Conservation (phyloP, 768 basidiomycete species). For the Collybia mongolica region DNA sequence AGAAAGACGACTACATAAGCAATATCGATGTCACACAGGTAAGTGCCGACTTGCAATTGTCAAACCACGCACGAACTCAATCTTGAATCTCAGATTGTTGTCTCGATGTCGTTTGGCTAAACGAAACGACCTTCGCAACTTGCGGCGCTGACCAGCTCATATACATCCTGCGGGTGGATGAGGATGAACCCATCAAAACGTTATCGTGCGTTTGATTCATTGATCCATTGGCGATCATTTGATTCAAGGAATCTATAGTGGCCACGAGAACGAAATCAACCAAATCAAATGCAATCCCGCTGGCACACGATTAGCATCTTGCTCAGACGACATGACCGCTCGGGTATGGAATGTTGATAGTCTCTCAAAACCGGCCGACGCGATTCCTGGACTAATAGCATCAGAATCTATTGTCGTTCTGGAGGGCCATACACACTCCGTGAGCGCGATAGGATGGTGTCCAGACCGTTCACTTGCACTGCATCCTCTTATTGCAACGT, state of each 20-base stretch:
- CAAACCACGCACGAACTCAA: slow-evolving; percentile 1
- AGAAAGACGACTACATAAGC: slow-evolving; percentile 56
- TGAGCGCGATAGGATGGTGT: slow-evolving; percentile 73
- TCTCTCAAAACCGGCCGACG: slow-evolving; percentile 32
- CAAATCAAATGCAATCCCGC: slow-evolving; percentile 69
- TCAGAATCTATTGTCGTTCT: slow-evolving; percentile 43
- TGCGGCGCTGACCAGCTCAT: slow-evolving; percentile 70
- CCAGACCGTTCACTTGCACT: slow-evolving; percentile 44
- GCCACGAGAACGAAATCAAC: slow-evolving; percentile 77
- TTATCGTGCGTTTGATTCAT: slow-evolving; percentile 46
- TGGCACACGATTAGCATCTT: slow-evolving; percentile 71
- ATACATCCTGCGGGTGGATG: slow-evolving; percentile 57
- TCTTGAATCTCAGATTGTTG: slow-evolving; percentile 55
- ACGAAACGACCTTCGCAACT: slow-evolving; percentile 67
- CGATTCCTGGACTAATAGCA: slow-evolving; percentile 39
- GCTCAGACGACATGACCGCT: slow-evolving; percentile 79
- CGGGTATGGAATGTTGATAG: slow-evolving; percentile 72
- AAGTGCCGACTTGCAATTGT: slow-evolving; percentile 13
- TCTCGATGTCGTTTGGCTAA: slow-evolving; percentile 79
- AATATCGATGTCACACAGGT: slow-evolving; percentile 71
- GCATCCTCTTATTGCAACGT: slow-evolving; percentile 74
- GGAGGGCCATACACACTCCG: slow-evolving; percentile 62
- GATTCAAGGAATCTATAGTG: slow-evolving; percentile 38
- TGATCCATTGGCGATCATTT: background rate
- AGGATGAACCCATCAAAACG: slow-evolving; percentile 54